phyloP scores from a whole-genome alignment of 2,329 filamentous ascomycete genomes.

The Thielaviopsis musarum region DNA sequence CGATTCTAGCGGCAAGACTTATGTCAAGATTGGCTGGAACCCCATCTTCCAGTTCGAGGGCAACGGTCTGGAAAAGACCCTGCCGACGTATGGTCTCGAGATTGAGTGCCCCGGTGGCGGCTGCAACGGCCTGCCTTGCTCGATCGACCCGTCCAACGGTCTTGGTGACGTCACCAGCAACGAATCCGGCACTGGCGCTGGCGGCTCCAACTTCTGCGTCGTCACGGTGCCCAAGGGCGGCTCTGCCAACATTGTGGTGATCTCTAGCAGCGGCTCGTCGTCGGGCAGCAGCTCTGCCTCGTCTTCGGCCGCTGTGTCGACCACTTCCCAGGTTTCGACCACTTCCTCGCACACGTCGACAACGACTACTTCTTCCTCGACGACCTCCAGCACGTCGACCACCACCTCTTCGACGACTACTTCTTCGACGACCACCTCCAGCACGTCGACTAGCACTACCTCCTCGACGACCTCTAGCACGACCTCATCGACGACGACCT shows the following conservation, averaged over 20 bases:
- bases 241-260: slow-evolving; percentile 51
- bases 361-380: slow-evolving; percentile 11
- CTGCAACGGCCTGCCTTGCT: slow-evolving; percentile 61
- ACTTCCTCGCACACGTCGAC: slow-evolving; percentile 19
- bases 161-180: slow-evolving; percentile 43
- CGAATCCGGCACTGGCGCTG: slow-evolving; percentile 40
- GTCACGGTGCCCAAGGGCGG: slow-evolving; percentile 53
- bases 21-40: slow-evolving; percentile 62
- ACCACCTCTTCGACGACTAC: slow-evolving; percentile 7
- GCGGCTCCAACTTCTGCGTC: slow-evolving; percentile 55
- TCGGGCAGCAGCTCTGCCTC: slow-evolving; percentile 15
- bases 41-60: slow-evolving; percentile 55
- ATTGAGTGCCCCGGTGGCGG: slow-evolving; percentile 49
- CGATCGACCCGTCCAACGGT: slow-evolving; percentile 42
- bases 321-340: slow-evolving; percentile 11
- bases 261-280: slow-evolving; percentile 27
- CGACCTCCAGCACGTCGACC: slow-evolving; percentile 10
- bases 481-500: slow-evolving; percentile 13
- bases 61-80: slow-evolving; percentile 34
- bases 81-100: slow-evolving; percentile 50
- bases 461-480: slow-evolving; percentile 13
- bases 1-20: slow-evolving; percentile 46
- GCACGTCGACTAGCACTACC: not conserved
- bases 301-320: slow-evolving; percentile 12
- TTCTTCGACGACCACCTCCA: slow-evolving; percentile 7